Base-by-base conservation (phyloP, 495 filamentous ascomycete species). In the Tuber calosporum region DNA sequence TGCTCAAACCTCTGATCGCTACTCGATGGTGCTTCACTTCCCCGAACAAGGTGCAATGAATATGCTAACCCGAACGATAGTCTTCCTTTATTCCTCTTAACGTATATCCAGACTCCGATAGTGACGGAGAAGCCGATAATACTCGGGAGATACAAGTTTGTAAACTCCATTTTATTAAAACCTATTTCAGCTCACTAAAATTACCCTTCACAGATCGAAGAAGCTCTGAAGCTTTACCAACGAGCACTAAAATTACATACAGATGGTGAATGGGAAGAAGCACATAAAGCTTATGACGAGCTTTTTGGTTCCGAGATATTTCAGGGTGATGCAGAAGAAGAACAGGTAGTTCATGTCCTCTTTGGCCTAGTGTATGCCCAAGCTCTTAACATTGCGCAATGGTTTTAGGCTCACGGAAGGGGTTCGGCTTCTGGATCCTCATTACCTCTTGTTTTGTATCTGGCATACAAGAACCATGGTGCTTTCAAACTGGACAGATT, bases 271-370 rank as follows among this genome's bases (percentile, higher is more conserved):
- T 96, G 90, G 81, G 81, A 87, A 39, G 88, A 94, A 81, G 94
- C 95, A 17, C 85, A 87, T 36, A 89, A 90, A 68, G 94, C 96
- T 53, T 99, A 98, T 82, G 86, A 90, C 66, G 87, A 87, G 41
- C 89, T 99, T 30, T 93, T 98, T 79, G 84, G 90, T 68, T 97
- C 93, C 40, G 96, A 98, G 71, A 94, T 98, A 76, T 98, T 99
- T 34, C 79, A 77, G 30, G 77, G 58, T 8, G 75, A 78, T 69
- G 68, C 58, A 7, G 76, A 84, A 41, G 86, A 87, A 69, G 84
- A 84, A 75, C 80, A 39, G 76, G 82, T 38, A 74, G 84, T 43
- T 82, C 84, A 17, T 76, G 81, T 34, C 34, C 34, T 42, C 67
- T 15, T 8, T 38, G n/a, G n/a, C 13, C 34, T 22, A n/a, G 19